Evolutionary conservation across 371 early-diverging fungal genomes (phyloP).

Genomic region (Blakeslea trispora): DNA sequence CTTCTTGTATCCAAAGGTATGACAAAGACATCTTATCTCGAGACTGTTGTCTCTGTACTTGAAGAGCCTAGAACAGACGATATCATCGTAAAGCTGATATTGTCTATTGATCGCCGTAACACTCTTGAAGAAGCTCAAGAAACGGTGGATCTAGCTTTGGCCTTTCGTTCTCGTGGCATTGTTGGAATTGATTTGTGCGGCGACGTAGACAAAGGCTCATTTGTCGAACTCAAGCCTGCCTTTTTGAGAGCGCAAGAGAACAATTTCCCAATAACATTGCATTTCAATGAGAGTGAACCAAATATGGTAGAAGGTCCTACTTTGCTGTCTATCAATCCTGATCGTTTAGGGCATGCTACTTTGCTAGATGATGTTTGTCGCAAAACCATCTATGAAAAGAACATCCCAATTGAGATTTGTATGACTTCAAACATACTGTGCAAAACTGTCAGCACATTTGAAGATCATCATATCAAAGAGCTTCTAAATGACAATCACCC

Average conservation of each 20-base stretch:
- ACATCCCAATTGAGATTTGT: constrained; percentile 65
- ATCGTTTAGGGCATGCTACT: constrained; percentile 68
- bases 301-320: constrained; percentile 47
- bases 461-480: constrained; percentile 60
- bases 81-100: constrained; percentile 55
- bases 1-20: constrained; percentile 30
- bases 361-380: constrained; percentile 43
- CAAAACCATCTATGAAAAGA: constrained; percentile 32
- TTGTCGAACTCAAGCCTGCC: constrained; percentile 50
- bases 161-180: constrained; percentile 42
- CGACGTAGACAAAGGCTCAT: constrained; percentile 50
- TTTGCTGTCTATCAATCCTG: constrained; percentile 46
- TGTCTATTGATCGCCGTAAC: constrained; percentile 60
- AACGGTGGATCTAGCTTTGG: constrained; percentile 55
- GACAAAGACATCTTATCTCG: constrained; percentile 61
- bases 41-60: constrained; percentile 43
- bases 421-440: constrained; percentile 68
- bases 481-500: constrained; percentile 50
- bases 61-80: constrained; percentile 28
- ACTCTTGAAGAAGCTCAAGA: constrained; percentile 56
- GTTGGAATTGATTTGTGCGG: constrained; percentile 73
- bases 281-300: constrained; percentile 56
- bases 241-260: constrained; percentile 49
- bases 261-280: constrained; percentile 60
- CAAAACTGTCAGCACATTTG: constrained; percentile 52